These are phyloP conservation scores for Capronia americana DNA, from an alignment of 2,329 filamentous ascomycete species.

Conservation along the genomic window DNA sequence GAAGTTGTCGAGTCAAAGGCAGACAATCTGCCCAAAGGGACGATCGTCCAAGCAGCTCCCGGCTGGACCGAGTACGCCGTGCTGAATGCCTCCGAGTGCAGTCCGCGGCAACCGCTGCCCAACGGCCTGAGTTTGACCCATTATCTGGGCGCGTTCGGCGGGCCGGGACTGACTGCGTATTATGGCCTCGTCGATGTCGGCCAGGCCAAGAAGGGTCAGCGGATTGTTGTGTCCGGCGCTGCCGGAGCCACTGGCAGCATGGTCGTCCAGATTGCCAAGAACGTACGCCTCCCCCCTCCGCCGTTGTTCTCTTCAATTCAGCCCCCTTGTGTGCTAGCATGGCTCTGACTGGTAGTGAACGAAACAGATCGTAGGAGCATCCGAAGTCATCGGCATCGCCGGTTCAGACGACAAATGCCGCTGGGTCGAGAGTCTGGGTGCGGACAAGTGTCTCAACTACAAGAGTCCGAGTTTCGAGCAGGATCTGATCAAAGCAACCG, in stretches of 20 bases:
- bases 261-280: conserved; percentile 60
- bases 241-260: conserved; percentile 79
- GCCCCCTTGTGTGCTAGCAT: neutral
- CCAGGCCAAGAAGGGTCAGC: conserved; percentile 65
- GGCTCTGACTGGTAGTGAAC: neutral
- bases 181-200: conserved; percentile 74
- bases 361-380: conserved; percentile 68
- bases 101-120: conserved; percentile 24
- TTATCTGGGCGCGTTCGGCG: conserved; percentile 52
- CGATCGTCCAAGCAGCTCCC: conserved; percentile 44
- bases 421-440: conserved; percentile 70
- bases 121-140: conserved; percentile 34
- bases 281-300: conserved; percentile 16
- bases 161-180: conserved; percentile 71
- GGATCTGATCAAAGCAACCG: conserved; percentile 38
- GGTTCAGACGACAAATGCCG: conserved; percentile 71
- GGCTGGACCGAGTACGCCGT: conserved; percentile 54
- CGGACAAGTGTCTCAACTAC: conserved; percentile 70
- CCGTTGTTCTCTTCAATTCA: neutral
- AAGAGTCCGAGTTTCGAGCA: conserved; percentile 66
- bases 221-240: conserved; percentile 77
- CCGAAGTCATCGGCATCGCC: conserved; percentile 67
- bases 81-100: conserved; percentile 43
- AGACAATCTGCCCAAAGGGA: conserved; percentile 44
- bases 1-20: conserved; percentile 49